A percentile compares a stretch with the other conserved stretches of the same genome.
Evolutionary conservation across 805 yeast species (phyloP).

Genomic region (Saccharomycopsis guyanensis): DNA sequence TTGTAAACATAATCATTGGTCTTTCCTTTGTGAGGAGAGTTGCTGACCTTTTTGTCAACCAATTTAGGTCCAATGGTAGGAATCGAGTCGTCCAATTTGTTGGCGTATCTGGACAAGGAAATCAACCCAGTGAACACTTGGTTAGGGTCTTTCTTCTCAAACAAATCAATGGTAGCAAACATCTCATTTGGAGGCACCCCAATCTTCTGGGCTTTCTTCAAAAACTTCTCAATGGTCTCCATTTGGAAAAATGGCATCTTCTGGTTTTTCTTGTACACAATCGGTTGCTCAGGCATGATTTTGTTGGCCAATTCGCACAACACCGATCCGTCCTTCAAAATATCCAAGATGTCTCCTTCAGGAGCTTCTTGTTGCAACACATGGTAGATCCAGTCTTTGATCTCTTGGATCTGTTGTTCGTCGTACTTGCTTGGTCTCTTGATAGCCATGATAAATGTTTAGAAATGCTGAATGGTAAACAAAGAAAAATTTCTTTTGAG

Average conservation of each 20-base stretch:
- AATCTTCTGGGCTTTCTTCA: conserved; percentile 48
- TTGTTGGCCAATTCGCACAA: conserved; percentile 41
- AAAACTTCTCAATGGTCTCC: conserved; percentile 77
- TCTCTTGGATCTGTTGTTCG: conserved; percentile 30
- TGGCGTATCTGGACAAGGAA: conserved; percentile 64
- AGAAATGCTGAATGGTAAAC: neutral
- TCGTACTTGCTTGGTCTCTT: conserved; percentile 45
- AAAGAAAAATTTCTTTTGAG: neutral
- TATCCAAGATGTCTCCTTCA: conserved; percentile 40
- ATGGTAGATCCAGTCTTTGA: conserved; percentile 48
- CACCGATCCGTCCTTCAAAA: conserved; percentile 53
- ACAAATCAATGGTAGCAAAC: conserved; percentile 72
- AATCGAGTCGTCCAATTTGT: conserved; percentile 41
- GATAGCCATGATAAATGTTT: conserved; percentile 23
- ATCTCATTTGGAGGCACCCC: conserved; percentile 79
- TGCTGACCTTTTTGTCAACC: conserved; percentile 24
- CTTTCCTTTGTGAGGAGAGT: conserved; percentile 13
- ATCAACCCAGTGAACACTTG: conserved; percentile 69
- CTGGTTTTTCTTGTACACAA: conserved; percentile 46
- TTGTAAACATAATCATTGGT: conserved; percentile 20
- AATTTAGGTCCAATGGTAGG: conserved; percentile 55
- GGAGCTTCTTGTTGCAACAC: conserved; percentile 31
- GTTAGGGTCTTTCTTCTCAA: conserved; percentile 66
- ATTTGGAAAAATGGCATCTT: conserved; percentile 69
- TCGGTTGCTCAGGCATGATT: conserved; percentile 30